These are phyloP conservation scores for Starmerella gropengiesseri DNA, from an alignment of 805 yeast genomes.

Conservation along the genomic window DNA sequence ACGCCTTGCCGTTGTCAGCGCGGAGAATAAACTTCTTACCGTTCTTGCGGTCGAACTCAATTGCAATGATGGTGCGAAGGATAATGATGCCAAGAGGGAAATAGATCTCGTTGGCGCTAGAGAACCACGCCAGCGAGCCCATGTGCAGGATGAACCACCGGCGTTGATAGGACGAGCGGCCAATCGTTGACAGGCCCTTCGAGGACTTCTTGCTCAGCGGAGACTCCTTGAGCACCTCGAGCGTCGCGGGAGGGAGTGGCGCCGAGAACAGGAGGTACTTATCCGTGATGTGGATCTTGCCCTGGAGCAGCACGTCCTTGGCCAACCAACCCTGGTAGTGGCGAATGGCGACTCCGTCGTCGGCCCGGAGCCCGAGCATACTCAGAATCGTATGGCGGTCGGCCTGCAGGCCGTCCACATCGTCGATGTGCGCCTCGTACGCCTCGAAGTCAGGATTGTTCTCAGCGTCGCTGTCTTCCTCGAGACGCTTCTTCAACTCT, in stretches of 20 bases:
- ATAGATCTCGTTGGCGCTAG: slow-evolving; percentile 66
- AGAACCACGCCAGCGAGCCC: slow-evolving; percentile 56
- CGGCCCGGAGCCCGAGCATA: slow-evolving; percentile 8
- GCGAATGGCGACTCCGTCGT: slow-evolving; percentile 2
- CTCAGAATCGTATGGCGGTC: slow-evolving; percentile 8
- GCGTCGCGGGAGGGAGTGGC: slow-evolving; percentile 49
- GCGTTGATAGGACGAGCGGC: slow-evolving; percentile 35
- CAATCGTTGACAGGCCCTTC: slow-evolving; percentile 25
- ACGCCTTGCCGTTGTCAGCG: slow-evolving; percentile 44
- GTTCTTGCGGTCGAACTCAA: slow-evolving; percentile 37
- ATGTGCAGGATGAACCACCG: slow-evolving; percentile 74
- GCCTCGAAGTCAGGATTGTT: neutral
- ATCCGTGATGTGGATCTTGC: slow-evolving; percentile 65
- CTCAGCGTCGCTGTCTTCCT: neutral
- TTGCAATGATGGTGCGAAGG: slow-evolving; percentile 49
- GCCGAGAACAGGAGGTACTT: slow-evolving; percentile 64
- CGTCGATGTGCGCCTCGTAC: neutral
- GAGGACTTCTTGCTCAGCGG: slow-evolving; percentile 34
- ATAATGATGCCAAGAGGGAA: slow-evolving; percentile 73
- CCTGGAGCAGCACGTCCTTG: slow-evolving; percentile 74
- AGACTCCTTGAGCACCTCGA: slow-evolving; percentile 39
- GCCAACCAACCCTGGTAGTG: slow-evolving; percentile 46
- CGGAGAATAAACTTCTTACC: slow-evolving; percentile 46
- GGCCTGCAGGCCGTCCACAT: neutral
- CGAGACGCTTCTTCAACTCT: too few species aligned